Evolutionary conservation across 2,329 filamentous ascomycete genomes (phyloP), one percentile per base, ranked within the genome.

Genomic region (Pseudovirgaria hyperparasitica): DNA sequence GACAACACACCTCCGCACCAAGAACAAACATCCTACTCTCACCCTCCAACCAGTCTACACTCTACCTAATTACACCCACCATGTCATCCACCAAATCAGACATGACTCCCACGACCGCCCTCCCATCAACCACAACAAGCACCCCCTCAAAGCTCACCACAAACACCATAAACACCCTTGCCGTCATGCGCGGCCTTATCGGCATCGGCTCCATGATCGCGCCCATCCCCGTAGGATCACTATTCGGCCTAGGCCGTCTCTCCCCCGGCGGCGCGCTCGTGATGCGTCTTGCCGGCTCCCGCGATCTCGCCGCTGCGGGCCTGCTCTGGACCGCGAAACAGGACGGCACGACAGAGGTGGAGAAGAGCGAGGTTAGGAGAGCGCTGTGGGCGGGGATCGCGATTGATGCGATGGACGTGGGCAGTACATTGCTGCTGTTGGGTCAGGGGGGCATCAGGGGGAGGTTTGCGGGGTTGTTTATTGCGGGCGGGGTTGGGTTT

Each of bases 221-320:
- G 11, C 44, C 46, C 7, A 32, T 26, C 11, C 36, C 35, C 19
- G 38, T 29, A n/a, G 41, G 35, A 20, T 30, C 25, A 2, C 28
- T 46, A 10, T 46, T 45, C 32, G n/a, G n/a, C n/a, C 27, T 27
- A 16, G 27, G 34, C 23, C 25, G 31, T 4, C 23, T 48, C 9
- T 35, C 43, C 6, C 31, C 31, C 2, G 27, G 28, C 11, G 26
- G 28, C 6, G 20, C 30, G 2, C 18, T 43, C 3, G 16, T 46
- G 4, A 30, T 37, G 5, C 43, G 43, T 23, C 33, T 48, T 17
- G 35, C 45, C 11, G 46, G 40, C 20, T 33, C 30, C 3, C 42
- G 45, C 13, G 45, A 46, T 6, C 9, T 34, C 4, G 32, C 38
- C n/a, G 19, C 47, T 9, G 45, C 42, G 5, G 43, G 37, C 25